A percentile compares a stretch with the other conserved stretches of the same genome.
Conservation (phyloP, 768 basidiomycete genomes). For the Lyophyllum decastes region DNA sequence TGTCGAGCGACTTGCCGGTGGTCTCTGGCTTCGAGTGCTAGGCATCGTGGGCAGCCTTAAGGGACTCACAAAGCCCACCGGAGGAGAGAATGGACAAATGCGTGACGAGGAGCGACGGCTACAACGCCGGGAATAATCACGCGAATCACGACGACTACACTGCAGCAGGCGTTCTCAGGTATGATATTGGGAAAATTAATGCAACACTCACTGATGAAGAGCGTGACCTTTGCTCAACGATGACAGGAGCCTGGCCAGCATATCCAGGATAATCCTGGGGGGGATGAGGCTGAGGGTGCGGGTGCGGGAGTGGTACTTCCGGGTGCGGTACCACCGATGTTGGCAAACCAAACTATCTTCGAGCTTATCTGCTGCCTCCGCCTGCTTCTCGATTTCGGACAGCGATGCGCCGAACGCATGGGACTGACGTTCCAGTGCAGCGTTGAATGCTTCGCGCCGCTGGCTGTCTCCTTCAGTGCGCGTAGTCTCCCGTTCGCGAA, state of each 20-base stretch:
- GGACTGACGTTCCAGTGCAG: background rate
- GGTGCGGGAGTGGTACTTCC: background rate
- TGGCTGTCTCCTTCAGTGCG: background rate
- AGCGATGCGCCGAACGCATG: background rate
- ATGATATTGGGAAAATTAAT: background rate
- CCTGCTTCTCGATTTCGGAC: background rate
- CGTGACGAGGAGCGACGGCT: background rate
- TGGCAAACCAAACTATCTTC: background rate
- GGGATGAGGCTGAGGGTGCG: no score
- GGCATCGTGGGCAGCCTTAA: no score
- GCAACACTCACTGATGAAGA: background rate
- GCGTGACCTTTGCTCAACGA: no score
- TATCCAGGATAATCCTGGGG: no score
- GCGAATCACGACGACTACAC: no score
- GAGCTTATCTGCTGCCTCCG: background rate
- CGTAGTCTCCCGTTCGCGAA: background rate
- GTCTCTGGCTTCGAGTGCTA: no score
- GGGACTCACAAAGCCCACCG: slow-evolving; percentile 6
- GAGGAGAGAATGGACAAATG: background rate
- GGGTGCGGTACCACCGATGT: background rate
- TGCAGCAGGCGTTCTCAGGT: background rate
- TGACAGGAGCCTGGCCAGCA: no score
- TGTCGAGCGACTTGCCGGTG: no score
- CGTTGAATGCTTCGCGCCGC: background rate
- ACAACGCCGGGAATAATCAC: no score